Percentiles rank a stretch among this genome's conserved stretches.
phyloP scores from a whole-genome alignment of 2,329 filamentous ascomycete species.

The Fusarium pseudograminearum region DNA sequence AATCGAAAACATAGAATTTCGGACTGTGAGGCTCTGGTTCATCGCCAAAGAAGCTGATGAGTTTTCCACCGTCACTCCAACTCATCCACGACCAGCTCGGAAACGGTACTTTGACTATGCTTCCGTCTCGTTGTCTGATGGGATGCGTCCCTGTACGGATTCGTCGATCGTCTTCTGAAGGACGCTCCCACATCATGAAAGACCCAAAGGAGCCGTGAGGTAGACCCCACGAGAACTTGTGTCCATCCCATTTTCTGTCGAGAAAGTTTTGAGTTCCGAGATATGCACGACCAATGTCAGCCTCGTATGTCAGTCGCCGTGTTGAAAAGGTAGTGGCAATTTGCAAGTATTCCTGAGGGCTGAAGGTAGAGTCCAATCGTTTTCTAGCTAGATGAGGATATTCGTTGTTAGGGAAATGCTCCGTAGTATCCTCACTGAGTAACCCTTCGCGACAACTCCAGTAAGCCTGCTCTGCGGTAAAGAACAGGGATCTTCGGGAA shows the following conservation, averaged over 20 bases:
- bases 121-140: not conserved
- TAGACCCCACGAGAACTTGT: not conserved
- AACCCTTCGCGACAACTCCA: not conserved
- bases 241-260: not conserved
- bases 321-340: not conserved
- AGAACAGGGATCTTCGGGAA: not conserved
- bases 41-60: not conserved
- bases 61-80: not conserved
- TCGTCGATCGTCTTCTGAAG: accelerated
- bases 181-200: not conserved
- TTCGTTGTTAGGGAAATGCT: not conserved
- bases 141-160: not conserved
- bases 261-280: not conserved
- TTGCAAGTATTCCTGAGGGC: not conserved
- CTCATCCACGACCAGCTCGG: conserved; percentile 1
- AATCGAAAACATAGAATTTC: not conserved
- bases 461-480: not conserved
- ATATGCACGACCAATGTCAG: not conserved
- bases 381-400: not conserved
- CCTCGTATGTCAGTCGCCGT: not conserved
- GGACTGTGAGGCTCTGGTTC: not conserved
- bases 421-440: not conserved
- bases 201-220: not conserved
- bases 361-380: not conserved
- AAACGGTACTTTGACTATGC: not conserved